Evolutionary conservation across 2,329 filamentous ascomycete species (phyloP).

Genomic region (Pestalotiopsis sp.): DNA sequence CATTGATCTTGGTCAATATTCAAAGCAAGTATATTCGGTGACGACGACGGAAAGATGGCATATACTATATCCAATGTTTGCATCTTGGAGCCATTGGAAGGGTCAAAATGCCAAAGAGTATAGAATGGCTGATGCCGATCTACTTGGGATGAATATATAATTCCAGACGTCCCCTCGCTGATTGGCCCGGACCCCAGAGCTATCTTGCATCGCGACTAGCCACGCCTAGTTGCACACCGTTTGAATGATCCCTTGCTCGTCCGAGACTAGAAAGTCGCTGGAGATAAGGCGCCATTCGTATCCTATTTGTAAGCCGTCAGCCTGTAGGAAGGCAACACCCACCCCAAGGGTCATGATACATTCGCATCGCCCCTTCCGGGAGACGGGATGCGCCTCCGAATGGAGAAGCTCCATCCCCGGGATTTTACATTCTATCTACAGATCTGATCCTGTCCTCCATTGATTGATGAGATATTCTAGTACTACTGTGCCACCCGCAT

Average conservation of each 20-base stretch:
- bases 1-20: not conserved
- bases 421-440: not conserved
- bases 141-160: not conserved
- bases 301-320: constrained; percentile 11
- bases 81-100: not conserved
- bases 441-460: not conserved
- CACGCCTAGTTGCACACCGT: constrained; percentile 4
- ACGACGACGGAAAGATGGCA: not conserved
- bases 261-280: constrained; percentile 8
- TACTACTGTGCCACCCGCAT: not conserved
- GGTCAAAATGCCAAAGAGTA: no score
- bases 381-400: not conserved
- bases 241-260: not conserved
- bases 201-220: not conserved
- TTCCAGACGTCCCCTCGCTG: not conserved
- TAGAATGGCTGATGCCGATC: no score
- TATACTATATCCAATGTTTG: not conserved
- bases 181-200: not conserved
- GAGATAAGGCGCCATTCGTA: constrained; percentile 1
- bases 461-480: not conserved
- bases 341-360: constrained; percentile 4
- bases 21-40: not conserved
- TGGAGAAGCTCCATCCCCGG: constrained; percentile 3
- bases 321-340: constrained; percentile 1
- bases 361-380: not conserved